Percentiles rank a stretch among this genome's conserved stretches.
Evolutionary conservation across 768 basidiomycete genomes (phyloP).

Genomic region (Glaciozyma martinii): DNA sequence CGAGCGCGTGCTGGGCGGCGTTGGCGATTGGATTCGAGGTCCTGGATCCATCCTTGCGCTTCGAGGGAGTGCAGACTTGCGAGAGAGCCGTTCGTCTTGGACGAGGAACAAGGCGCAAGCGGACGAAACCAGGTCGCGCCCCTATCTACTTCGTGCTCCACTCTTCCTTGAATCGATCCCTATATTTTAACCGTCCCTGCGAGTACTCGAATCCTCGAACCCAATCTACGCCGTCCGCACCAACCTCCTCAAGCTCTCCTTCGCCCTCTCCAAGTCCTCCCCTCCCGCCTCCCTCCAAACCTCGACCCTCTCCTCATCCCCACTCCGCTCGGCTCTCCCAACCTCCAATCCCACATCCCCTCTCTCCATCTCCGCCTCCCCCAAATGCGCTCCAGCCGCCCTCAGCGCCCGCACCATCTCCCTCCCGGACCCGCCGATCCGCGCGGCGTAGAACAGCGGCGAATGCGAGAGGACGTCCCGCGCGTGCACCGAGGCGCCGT

Average conservation of each 20-base stretch:
- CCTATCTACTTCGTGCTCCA: too few relatives aligned
- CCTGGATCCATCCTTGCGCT: too few relatives aligned
- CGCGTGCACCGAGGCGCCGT: conserved; percentile 37
- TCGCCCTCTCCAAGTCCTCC: conserved; percentile 7
- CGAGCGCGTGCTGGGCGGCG: too few relatives aligned
- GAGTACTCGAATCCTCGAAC: too few relatives aligned
- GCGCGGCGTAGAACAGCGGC: conserved; percentile 31
- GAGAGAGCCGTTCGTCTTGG: too few relatives aligned
- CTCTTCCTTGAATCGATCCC: too few relatives aligned
- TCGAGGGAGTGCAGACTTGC: too few relatives aligned
- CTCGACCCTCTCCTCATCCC: background rate
- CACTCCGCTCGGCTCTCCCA: background rate
- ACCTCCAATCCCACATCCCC: conserved; percentile 27
- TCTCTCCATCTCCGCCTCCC: conserved; percentile 28
- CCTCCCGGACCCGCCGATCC: conserved; percentile 13
- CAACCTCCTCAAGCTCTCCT: background rate
- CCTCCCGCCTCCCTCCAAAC: conserved; percentile 17
- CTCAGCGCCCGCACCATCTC: conserved; percentile 29
- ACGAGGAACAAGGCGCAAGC: too few relatives aligned
- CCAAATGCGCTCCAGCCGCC: conserved; percentile 35
- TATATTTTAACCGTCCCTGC: too few relatives aligned
- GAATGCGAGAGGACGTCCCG: conserved; percentile 36
- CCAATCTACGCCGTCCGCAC: too few relatives aligned
- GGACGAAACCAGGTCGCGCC: too few relatives aligned
- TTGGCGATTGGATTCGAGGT: too few relatives aligned